Evolutionary conservation across 352 stramenopile species (phyloP), one percentile per base, ranked within the genome.

Genomic region (Phytophthora citricola): DNA sequence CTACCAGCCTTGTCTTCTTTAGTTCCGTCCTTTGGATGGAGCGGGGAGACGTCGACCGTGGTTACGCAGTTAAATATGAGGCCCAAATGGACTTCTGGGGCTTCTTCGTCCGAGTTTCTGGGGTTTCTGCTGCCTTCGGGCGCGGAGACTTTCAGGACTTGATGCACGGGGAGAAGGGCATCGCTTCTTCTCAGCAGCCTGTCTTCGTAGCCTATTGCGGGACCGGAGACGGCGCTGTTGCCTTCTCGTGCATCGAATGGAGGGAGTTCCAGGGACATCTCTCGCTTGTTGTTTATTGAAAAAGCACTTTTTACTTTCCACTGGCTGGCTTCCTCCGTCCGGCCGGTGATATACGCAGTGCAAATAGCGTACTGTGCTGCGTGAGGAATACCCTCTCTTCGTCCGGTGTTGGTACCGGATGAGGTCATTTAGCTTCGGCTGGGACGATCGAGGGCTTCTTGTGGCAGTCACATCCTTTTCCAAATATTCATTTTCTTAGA

Each of bases 321-420:
- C 76, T 78, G 58, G 69, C 60, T 72, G 69, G 78, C 43, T 58
- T 60, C 45, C 40, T 66, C 72, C 71, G 55, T 88, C 74, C 60
- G 65, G 71, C 63, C 73, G 61, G 74, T 89, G 81, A 88, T 92
- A 92, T 92, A 92, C 81, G 84, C 82, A 86, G 81, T 92, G 84
- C 82, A 87, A 58, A 92, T 53, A 92, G 59, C 67, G 64, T 59
- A 79, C 48, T 44, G 63, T 71, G 63, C 55, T 86, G 73, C 67
- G 65, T 61, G 73, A 78, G 75, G 60, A 81, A 76, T 45, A 54
- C 44, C 41, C 34, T 53, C 20, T 65, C 34, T 56, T 47, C 27
- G 32, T 66, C 49, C n/a, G 49, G 58, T 71, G 56, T 63, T 22
- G 47, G 50, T 71, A 71, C 60, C 36, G 67, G 46, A 20, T 15